phyloP scores from a whole-genome alignment of 2,329 filamentous ascomycete species.

The Paramyrothecium sp. region DNA sequence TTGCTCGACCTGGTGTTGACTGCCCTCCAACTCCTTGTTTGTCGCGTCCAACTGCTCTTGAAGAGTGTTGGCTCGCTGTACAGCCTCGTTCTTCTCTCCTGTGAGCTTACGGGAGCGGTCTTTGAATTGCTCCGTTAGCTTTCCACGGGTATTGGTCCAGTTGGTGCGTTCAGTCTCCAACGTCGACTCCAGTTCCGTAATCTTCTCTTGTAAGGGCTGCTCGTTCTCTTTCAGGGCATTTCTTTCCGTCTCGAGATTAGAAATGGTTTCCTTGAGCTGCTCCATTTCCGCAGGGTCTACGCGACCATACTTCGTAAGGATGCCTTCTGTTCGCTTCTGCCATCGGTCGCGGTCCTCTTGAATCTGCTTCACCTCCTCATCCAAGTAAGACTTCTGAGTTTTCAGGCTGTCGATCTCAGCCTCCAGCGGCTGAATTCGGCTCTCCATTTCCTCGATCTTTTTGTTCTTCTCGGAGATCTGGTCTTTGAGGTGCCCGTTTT shows the following conservation, averaged over 20 bases:
- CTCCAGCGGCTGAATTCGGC: constrained; percentile 79
- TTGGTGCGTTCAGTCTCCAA: constrained; percentile 54
- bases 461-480: constrained; percentile 73
- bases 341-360: constrained; percentile 91
- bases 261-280: constrained; percentile 76
- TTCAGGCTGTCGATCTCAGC: constrained; percentile 78
- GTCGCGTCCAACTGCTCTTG: constrained; percentile 48
- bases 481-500: constrained; percentile 75
- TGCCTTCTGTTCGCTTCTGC: constrained; percentile 94
- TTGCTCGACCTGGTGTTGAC: constrained; percentile 34
- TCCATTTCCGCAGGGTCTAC: constrained; percentile 93
- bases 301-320: constrained; percentile 92
- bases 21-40: constrained; percentile 54
- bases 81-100: constrained; percentile 51
- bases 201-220: constrained; percentile 50
- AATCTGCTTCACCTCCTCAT: constrained; percentile 84
- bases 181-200: constrained; percentile 49
- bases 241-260: constrained; percentile 63
- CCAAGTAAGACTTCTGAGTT: constrained; percentile 74
- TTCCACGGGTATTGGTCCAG: constrained; percentile 52
- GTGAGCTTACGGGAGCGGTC: constrained; percentile 54
- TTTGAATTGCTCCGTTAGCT: constrained; percentile 62
- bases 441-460: constrained; percentile 72
- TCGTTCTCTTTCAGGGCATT: constrained; percentile 52
- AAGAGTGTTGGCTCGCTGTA: constrained; percentile 50